Conservation (phyloP, 192 early-diverging fungal genomes). For the Chytriomyces sp. region DNA sequence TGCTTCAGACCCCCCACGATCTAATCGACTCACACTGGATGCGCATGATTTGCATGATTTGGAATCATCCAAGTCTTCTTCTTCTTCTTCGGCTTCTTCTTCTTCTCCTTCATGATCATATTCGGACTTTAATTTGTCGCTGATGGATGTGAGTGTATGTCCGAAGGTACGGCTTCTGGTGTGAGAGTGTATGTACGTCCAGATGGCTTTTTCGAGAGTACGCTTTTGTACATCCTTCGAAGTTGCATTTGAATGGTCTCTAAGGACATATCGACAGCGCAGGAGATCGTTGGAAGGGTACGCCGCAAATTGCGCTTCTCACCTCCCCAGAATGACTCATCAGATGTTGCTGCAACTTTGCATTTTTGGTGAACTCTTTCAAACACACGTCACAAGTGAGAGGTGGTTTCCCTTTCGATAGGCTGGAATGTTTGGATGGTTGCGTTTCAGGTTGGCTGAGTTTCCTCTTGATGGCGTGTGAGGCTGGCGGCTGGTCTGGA, state of each 20-base stretch:
- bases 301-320: background rate
- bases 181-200: constrained; percentile 22
- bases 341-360: background rate
- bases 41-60: background rate
- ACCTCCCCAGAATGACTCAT: constrained; percentile 21
- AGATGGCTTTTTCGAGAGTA: constrained; percentile 29
- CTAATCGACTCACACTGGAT: constrained; percentile 14
- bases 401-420: no score
- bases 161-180: constrained; percentile 8
- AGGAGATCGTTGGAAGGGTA: background rate
- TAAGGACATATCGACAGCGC: background rate
- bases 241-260: constrained; percentile 19
- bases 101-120: background rate
- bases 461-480: no score
- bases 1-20: background rate
- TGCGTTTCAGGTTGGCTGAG: no score
- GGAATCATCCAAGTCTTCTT: background rate
- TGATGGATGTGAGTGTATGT: background rate
- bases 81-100: background rate
- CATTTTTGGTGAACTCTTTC: constrained; percentile 5
- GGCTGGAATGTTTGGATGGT: no score
- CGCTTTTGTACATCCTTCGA: constrained; percentile 3
- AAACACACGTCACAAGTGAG: constrained; percentile 1
- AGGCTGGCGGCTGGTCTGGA: no score
- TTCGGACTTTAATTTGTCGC: background rate